A percentile compares a stretch with the other conserved stretches of the same genome.
These are phyloP conservation scores for Scedosporium boydii DNA, from an alignment of 2,329 filamentous ascomycete genomes.

Conservation along the genomic window DNA sequence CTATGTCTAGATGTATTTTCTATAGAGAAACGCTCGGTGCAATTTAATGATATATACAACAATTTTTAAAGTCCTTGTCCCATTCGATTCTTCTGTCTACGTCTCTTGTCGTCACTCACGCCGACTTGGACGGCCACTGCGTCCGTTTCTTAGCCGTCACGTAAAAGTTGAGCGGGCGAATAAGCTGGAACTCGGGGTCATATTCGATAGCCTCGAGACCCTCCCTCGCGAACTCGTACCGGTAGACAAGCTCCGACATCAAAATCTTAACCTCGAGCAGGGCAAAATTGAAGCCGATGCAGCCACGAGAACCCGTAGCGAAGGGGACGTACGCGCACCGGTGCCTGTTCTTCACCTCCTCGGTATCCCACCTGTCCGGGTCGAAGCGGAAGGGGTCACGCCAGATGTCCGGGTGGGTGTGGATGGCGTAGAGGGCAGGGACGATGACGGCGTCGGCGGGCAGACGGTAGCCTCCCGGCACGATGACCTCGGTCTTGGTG, in stretches of 20 bases:
- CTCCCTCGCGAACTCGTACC: conserved; percentile 47
- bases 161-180: conserved; percentile 45
- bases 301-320: conserved; percentile 44
- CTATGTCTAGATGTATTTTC: background rate
- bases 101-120: conserved; percentile 1
- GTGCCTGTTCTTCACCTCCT: conserved; percentile 40
- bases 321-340: conserved; percentile 49
- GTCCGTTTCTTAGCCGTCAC: conserved; percentile 37
- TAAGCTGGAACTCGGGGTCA: conserved; percentile 50
- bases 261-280: conserved; percentile 52
- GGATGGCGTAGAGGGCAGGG: conserved; percentile 38
- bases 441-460: conserved; percentile 43
- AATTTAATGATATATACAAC: conserved; percentile 2
- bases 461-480: conserved; percentile 50
- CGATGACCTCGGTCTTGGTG: conserved; percentile 42
- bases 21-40: background rate
- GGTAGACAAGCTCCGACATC: conserved; percentile 46
- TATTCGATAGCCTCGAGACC: conserved; percentile 43
- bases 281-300: conserved; percentile 57
- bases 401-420: conserved; percentile 47
- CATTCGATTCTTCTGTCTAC: background rate
- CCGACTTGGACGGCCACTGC: conserved; percentile 32
- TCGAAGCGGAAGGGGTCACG: conserved; percentile 48
- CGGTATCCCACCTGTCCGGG: conserved; percentile 49
- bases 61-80: too few relatives aligned